Conservation (phyloP, 2,329 filamentous ascomycete species). For the Hypomyces rosellus region DNA sequence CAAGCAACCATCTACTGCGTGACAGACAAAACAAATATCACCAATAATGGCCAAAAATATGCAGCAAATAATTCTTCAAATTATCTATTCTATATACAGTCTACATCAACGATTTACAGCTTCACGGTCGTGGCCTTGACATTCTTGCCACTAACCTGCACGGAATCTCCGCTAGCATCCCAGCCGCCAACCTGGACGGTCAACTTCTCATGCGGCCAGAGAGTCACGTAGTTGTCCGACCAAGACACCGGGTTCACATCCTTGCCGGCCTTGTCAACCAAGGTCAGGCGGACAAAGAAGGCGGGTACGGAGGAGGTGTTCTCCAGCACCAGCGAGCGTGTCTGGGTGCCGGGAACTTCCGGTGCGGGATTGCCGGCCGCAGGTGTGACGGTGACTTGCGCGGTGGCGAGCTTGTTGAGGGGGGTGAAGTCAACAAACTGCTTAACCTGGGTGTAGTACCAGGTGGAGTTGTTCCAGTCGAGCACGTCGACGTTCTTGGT, state of each 20-base stretch:
- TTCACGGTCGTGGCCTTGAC: conserved; percentile 8
- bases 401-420: conserved; percentile 33
- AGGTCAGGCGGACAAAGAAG: conserved; percentile 48
- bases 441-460: conserved; percentile 53
- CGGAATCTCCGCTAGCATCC: conserved; percentile 8
- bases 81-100: neutral
- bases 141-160: conserved; percentile 14
- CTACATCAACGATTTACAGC: neutral
- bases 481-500: conserved; percentile 39
- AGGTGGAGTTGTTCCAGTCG: conserved; percentile 51
- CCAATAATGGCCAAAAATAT: neutral
- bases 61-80: neutral
- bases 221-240: conserved; percentile 58
- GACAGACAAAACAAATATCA: neutral
- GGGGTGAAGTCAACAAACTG: conserved; percentile 42
- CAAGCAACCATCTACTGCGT: neutral
- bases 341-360: neutral
- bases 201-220: conserved; percentile 51
- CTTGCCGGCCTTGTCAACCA: conserved; percentile 36
- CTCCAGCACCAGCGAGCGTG: conserved; percentile 36
- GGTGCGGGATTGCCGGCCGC: conserved; percentile 9
- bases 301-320: conserved; percentile 49
- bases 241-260: conserved; percentile 49
- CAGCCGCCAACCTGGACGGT: conserved; percentile 14
- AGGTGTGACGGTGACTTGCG: conserved; percentile 28